phyloP scores from a whole-genome alignment of 1,284 basidiomycete species.

The Afroboletus lepidellus region DNA sequence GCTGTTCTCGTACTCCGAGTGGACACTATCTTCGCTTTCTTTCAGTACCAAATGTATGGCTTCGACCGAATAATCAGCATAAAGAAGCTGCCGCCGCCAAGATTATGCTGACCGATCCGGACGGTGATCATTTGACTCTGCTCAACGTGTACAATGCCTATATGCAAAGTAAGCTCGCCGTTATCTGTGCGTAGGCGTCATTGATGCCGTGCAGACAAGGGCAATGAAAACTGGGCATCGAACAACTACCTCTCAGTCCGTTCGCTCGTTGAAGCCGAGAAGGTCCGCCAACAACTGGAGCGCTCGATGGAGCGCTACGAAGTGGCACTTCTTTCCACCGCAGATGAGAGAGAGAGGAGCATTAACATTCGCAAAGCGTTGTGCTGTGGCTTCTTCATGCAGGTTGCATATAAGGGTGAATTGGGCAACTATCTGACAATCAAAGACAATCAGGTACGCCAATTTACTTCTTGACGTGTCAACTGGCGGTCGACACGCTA shows the following conservation, averaged over 20 bases:
- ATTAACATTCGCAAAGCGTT: slow-evolving; percentile 85
- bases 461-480: too few relatives aligned
- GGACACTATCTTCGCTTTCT: slow-evolving; percentile 5
- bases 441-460: slow-evolving; percentile 87
- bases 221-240: slow-evolving; percentile 91
- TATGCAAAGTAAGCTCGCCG: slow-evolving; percentile 62
- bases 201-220: slow-evolving; percentile 46
- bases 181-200: not conserved
- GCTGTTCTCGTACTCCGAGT: not conserved
- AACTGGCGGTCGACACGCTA: too few relatives aligned
- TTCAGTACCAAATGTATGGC: slow-evolving; percentile 89
- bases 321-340: slow-evolving; percentile 74
- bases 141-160: slow-evolving; percentile 97
- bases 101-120: slow-evolving; percentile 85
- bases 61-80: slow-evolving; percentile 85
- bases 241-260: slow-evolving; percentile 86
- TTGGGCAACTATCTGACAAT: slow-evolving; percentile 85
- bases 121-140: slow-evolving; percentile 93
- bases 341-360: slow-evolving; percentile 80
- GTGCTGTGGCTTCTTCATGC: too few relatives aligned
- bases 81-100: slow-evolving; percentile 93
- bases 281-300: slow-evolving; percentile 88
- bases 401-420: slow-evolving; percentile 94
- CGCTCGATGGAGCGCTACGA: slow-evolving; percentile 93
- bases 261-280: slow-evolving; percentile 89